Percentiles rank a stretch among this genome's conserved stretches.
Evolutionary conservation across 306 rosid species (phyloP).

Genomic region (Lupinus albus): DNA sequence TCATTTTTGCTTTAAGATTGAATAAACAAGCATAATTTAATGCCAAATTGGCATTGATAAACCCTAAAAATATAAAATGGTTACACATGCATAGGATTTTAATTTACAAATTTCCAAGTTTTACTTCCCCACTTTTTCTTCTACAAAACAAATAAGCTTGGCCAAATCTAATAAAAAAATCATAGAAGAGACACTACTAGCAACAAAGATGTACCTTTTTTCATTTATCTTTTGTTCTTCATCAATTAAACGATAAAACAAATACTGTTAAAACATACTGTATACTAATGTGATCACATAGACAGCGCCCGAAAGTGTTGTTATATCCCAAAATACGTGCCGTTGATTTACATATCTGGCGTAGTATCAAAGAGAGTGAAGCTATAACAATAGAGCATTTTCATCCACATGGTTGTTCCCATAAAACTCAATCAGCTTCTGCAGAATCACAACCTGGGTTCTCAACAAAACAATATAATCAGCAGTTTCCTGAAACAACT

Average conservation of each 20-base stretch:
- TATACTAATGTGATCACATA: no score
- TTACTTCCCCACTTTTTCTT: constrained; percentile 47
- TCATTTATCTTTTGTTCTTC: constrained; percentile 8
- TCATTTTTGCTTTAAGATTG: constrained; percentile 5
- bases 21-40: constrained; percentile 23
- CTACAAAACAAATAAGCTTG: constrained; percentile 48
- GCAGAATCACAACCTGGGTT: constrained; percentile 70
- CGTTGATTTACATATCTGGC: no score
- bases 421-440: constrained; percentile 70
- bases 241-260: constrained; percentile 28
- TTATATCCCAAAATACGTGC: no score
- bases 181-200: constrained; percentile 19
- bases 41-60: constrained; percentile 21
- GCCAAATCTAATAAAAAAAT: constrained; percentile 47
- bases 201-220: constrained; percentile 29
- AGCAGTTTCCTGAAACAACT: constrained; percentile 78
- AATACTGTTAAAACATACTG: no score
- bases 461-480: constrained; percentile 73
- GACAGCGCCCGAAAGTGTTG: no score
- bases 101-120: constrained; percentile 39
- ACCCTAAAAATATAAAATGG: constrained; percentile 19
- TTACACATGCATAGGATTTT: constrained; percentile 41
- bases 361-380: no score
- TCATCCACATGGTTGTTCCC: constrained; percentile 50
- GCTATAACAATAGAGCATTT: constrained; percentile 47